These are phyloP conservation scores for Xylariaceae sp. DNA, from an alignment of 2,329 filamentous ascomycete species.

Conservation along the genomic window DNA sequence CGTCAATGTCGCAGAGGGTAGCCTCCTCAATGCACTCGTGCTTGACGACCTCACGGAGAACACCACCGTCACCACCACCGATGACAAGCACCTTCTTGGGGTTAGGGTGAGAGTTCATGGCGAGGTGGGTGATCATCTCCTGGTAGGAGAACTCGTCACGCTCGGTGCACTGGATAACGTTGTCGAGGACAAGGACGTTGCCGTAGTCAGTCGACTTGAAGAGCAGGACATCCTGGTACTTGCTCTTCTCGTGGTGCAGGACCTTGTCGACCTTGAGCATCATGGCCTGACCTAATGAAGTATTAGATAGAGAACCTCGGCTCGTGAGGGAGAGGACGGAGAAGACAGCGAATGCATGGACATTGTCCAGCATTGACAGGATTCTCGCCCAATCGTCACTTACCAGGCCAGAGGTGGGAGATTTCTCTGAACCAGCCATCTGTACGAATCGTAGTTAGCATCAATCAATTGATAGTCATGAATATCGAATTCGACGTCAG, in stretches of 20 bases:
- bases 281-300: slow-evolving; percentile 80
- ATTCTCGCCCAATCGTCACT: slow-evolving; percentile 25
- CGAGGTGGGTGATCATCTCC: slow-evolving; percentile 99
- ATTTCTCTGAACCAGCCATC: slow-evolving; percentile 99
- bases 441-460: slow-evolving; percentile 35
- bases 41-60: slow-evolving; percentile 98
- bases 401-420: slow-evolving; percentile 92
- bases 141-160: slow-evolving; percentile 99
- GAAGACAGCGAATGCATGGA: neutral
- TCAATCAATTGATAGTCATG: neutral
- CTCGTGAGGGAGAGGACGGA: neutral
- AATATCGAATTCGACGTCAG: neutral
- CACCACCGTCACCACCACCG: slow-evolving; percentile 93
- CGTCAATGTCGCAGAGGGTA: slow-evolving; percentile 95
- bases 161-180: slow-evolving; percentile 98
- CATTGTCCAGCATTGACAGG: neutral
- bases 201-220: slow-evolving; percentile 98
- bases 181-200: slow-evolving; percentile 93
- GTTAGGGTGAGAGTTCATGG: slow-evolving; percentile 97
- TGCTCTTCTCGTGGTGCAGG: slow-evolving; percentile 96
- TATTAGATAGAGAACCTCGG: slow-evolving; percentile 5
- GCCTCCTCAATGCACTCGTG: slow-evolving; percentile 96
- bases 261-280: slow-evolving; percentile 96
- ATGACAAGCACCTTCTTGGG: slow-evolving; percentile 98
- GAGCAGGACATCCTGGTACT: slow-evolving; percentile 98